Evolutionary conservation across 1,284 basidiomycete genomes (phyloP), one percentile per base, ranked within the genome.

Genomic region (Ustilago loliicola): DNA sequence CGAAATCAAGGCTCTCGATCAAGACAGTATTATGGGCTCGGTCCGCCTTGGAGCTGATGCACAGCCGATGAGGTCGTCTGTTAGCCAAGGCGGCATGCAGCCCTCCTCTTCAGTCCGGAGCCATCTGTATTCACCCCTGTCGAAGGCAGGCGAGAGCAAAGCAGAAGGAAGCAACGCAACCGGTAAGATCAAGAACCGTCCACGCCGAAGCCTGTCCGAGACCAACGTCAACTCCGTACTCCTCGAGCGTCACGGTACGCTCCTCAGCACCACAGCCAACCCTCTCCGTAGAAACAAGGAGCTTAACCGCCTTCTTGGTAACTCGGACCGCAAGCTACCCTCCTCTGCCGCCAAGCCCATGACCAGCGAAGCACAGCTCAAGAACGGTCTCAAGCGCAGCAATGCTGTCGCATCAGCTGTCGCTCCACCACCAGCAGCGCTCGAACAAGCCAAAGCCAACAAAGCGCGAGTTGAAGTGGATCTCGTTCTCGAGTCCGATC

Each of bases 401-500:
- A 70, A 74, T 29, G 72, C 72, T 2, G 60, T 69, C 19, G 61
- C 52, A 0, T 34, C 72, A 45, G 45, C 23, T 2, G 70, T 68
- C 5, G 63, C 64, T 13, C 65, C 72, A 21, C 69, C 70, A 15
- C 62, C 79, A 30, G 70, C 80, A n/a, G 61, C 63, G 9, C 63
- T 82, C 25, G 85, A 86, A 72, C 83, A 84, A 29, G 81, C 79
- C 23, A 79, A 78, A 29, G 61, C 65, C 10, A 72, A 68, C 38
- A 92, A 88, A 32, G 91, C 94, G 2, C 91, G 94, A 32, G 93
- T 97, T 1, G 92, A 94, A 82, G 89, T 97, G 8, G 94, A 97
- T 79, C 90, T 98, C 27, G 88, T 91, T 7, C 89, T 96, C 47
- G 92, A 94, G 77, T 91, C 90, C 71, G 90, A 94, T 74, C 89